These are phyloP conservation scores for Tillandsia leiboldiana DNA, from an alignment of 176 grass and related monocot genomes.

Conservation along the genomic window DNA sequence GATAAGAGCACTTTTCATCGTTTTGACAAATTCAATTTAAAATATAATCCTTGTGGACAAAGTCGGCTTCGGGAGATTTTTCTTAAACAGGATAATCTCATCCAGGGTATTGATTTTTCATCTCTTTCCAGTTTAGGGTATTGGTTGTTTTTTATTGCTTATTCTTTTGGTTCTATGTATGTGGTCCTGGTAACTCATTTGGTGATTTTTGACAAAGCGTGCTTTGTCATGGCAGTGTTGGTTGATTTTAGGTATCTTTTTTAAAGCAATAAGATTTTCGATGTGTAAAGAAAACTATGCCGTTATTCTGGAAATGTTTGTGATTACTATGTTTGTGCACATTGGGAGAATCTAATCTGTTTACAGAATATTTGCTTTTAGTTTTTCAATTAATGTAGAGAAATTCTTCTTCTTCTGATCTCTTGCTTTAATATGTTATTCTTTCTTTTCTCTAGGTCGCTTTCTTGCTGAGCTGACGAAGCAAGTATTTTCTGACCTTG, in stretches of 20 bases:
- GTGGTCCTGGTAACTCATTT: too few relatives aligned
- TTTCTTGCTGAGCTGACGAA: conserved; percentile 88
- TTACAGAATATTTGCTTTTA: too few relatives aligned
- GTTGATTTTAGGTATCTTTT: too few relatives aligned
- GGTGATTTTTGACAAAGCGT: too few relatives aligned
- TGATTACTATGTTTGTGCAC: too few relatives aligned
- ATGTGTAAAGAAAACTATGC: not conserved
- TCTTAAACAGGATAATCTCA: conserved; percentile 95
- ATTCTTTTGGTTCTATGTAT: not conserved
- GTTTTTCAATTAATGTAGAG: not conserved
- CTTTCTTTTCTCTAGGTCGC: conserved; percentile 46
- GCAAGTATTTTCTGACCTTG: conserved; percentile 84
- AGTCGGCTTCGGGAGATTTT: conserved; percentile 90
- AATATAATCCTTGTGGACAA: conserved; percentile 94
- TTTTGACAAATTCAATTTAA: conserved; percentile 96
- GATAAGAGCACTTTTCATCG: conserved; percentile 99
- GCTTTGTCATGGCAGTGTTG: too few relatives aligned
- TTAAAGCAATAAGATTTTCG: not conserved
- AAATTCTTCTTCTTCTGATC: not conserved
- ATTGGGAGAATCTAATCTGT: too few relatives aligned
- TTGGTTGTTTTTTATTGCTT: not conserved
- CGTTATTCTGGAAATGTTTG: not conserved
- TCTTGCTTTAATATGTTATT: not conserved
- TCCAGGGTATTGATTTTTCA: conserved; percentile 53
- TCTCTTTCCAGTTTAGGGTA: not conserved